Evolutionary conservation across 306 rosid species (phyloP), one percentile per base, ranked within the genome.

Genomic region (Trifolium pratense): DNA sequence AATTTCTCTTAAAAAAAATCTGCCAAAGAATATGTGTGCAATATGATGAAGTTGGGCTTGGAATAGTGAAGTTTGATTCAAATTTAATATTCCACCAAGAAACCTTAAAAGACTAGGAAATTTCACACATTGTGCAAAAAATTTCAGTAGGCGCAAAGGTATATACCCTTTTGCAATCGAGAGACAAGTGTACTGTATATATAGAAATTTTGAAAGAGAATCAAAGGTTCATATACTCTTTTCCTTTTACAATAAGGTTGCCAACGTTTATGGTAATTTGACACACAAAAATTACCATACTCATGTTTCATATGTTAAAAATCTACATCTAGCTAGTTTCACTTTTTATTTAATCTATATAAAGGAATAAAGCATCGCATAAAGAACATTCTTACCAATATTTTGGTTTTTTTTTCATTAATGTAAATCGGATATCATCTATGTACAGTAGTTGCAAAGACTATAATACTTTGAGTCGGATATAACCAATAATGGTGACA

Each of bases 51-150:
- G 6, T 36, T 11, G 46, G 9, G 59, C 60, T 56, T 29, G 45
- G 31, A 69, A 61, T 76, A 59, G 78, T 16, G 61, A 68, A 43
- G 55, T 77, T 72, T 55, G 53, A 75, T 70, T 68, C 72, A 68
- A 75, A 11, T 10, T 32, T 63, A 63, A 5, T 37, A 18, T 18
- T 18, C 26, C 48, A 62, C 73, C 10, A 18, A 46, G 65, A 70
- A 66, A 23, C 40, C 49, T 10, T 49, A 71, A 71, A 63, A 57
- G 18, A 69, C 23, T 11, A 11, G 71, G 75, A 18, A 45, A 37
- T 73, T 26, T 57, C n/a, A n/a, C n/a, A n/a, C 37, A 68, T n/a
- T 5, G n/a, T 61, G 62, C 26, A 42, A 31, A 0, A 8, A 2
- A 14, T 42, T 32, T 58, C 3, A 6, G 15, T 6, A 40, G 46